Evolutionary conservation across 495 filamentous ascomycete species (phyloP).

Genomic region (Cudoniella acicularis): DNA sequence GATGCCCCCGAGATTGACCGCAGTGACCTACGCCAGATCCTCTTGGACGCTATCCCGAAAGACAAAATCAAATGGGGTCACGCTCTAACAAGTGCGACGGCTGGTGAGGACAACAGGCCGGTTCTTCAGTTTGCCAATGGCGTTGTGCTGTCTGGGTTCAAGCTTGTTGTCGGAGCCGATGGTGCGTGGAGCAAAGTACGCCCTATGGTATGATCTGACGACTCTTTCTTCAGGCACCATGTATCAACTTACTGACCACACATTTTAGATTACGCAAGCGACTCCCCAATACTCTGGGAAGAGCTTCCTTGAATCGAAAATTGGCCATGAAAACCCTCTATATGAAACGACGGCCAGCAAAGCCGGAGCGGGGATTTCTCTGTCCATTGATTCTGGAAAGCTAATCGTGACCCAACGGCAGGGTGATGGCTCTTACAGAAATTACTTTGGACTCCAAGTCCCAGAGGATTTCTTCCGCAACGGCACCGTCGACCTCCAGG

Average conservation of each 20-base stretch:
- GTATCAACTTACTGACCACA: slow-evolving; percentile 10
- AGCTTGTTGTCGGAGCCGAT: slow-evolving; percentile 33
- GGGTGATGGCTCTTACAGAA: slow-evolving; percentile 29
- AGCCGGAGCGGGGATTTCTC: slow-evolving; percentile 20
- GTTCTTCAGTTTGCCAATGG: slow-evolving; percentile 31
- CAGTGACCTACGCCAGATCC: slow-evolving; percentile 33
- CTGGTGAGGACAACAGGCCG: slow-evolving; percentile 17
- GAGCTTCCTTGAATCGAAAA: slow-evolving; percentile 26
- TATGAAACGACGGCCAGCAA: slow-evolving; percentile 17
- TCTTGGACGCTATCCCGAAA: slow-evolving; percentile 36
- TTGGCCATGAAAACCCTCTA: slow-evolving; percentile 22
- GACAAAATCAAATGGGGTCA: slow-evolving; percentile 43
- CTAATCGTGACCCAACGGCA: slow-evolving; percentile 26
- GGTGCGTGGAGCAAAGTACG: slow-evolving; percentile 35
- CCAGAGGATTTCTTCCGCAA: slow-evolving; percentile 21
- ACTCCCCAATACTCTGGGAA: slow-evolving; percentile 30
- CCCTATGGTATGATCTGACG: slow-evolving; percentile 10
- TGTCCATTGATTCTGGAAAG: slow-evolving; percentile 20
- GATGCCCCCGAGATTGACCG: slow-evolving; percentile 45
- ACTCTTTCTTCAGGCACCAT: slow-evolving; percentile 9
- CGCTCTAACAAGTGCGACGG: slow-evolving; percentile 28
- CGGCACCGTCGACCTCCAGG: slow-evolving; percentile 14
- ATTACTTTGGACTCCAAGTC: slow-evolving; percentile 26
- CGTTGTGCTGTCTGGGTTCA: slow-evolving; percentile 15
- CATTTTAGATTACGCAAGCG: slow-evolving; percentile 24